A percentile compares a stretch with the other conserved stretches of the same genome.
Conservation (phyloP, 148 eudicot genomes). For the Rhododendron griersonianum region DNA sequence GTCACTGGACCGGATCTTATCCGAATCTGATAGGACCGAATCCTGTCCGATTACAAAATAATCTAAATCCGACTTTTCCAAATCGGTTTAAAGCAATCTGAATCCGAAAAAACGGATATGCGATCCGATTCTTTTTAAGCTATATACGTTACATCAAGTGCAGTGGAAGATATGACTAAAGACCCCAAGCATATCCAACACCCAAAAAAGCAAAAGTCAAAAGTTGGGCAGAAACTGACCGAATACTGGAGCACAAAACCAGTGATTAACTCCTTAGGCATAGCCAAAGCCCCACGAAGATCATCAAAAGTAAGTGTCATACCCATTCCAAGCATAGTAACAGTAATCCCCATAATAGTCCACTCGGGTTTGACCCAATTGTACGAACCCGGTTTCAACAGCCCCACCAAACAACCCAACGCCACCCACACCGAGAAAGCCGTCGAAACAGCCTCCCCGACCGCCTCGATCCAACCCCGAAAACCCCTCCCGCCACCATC, state of each 20-base stretch:
- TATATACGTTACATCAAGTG: not conserved
- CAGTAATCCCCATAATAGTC: slow-evolving; percentile 55
- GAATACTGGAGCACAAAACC: slow-evolving; percentile 76
- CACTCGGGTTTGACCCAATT: slow-evolving; percentile 59
- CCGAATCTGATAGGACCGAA: not conserved
- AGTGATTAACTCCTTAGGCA: slow-evolving; percentile 64
- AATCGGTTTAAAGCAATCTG: not conserved
- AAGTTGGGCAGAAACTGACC: slow-evolving; percentile 33
- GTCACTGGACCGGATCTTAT: not conserved
- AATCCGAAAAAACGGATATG: not conserved
- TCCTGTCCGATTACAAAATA: not conserved
- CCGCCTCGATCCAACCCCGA: slow-evolving; percentile 35
- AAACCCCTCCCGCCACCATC: slow-evolving; percentile 4
- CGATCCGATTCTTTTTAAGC: not conserved
- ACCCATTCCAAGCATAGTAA: slow-evolving; percentile 93
- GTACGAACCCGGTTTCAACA: slow-evolving; percentile 49
- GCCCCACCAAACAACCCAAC: slow-evolving; percentile 64
- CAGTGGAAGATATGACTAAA: not conserved
- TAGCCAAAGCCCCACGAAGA: slow-evolving; percentile 68
- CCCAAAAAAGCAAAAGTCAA: not conserved
- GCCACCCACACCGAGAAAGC: slow-evolving; percentile 89
- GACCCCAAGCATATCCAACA: not conserved
- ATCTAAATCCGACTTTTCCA: not conserved
- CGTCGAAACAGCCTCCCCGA: slow-evolving; percentile 57
- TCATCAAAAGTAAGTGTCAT: slow-evolving; percentile 86